A percentile compares a stretch with the other conserved stretches of the same genome.
Evolutionary conservation across 495 filamentous ascomycete species (phyloP).

Genomic region (Margaritispora aquatica): DNA sequence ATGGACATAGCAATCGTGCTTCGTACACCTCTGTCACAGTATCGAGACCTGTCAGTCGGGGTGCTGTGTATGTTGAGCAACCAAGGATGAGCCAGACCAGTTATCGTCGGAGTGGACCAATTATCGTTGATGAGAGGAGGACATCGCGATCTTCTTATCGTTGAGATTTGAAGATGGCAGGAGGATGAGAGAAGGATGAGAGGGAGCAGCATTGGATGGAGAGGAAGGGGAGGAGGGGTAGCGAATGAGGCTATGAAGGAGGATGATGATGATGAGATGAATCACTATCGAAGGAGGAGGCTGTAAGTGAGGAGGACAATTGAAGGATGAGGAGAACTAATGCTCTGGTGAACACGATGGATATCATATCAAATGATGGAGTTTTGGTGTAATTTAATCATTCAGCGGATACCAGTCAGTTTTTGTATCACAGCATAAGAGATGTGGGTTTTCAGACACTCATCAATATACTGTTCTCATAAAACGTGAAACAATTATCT

Average conservation of each 20-base stretch:
- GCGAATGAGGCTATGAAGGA: background rate
- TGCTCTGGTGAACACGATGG: too few relatives aligned
- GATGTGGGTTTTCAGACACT: too few relatives aligned
- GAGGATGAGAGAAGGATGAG: background rate
- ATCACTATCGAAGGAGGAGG: too few relatives aligned
- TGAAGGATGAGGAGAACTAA: too few relatives aligned
- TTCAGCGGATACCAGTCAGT: too few relatives aligned
- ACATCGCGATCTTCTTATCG: conserved; percentile 10
- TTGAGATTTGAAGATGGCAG: background rate
- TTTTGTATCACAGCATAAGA: too few relatives aligned
- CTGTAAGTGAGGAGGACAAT: too few relatives aligned
- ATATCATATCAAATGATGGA: too few relatives aligned
- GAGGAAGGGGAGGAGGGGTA: background rate
- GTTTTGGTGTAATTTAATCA: too few relatives aligned
- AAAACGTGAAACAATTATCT: too few relatives aligned
- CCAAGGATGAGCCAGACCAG: conserved; percentile 22
- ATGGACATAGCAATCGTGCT: conserved; percentile 1
- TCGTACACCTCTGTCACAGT: conserved; percentile 19
- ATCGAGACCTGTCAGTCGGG: conserved; percentile 7
- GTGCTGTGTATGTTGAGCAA: background rate
- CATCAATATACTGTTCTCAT: too few relatives aligned
- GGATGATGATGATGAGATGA: background rate
- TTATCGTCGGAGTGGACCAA: conserved; percentile 15
- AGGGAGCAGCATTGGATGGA: too few relatives aligned
- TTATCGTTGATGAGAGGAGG: conserved; percentile 16